Evolutionary conservation across 2,329 filamentous ascomycete genomes (phyloP), one percentile per base, ranked within the genome.

Genomic region (Neophaeococcomyces mojaviensis): DNA sequence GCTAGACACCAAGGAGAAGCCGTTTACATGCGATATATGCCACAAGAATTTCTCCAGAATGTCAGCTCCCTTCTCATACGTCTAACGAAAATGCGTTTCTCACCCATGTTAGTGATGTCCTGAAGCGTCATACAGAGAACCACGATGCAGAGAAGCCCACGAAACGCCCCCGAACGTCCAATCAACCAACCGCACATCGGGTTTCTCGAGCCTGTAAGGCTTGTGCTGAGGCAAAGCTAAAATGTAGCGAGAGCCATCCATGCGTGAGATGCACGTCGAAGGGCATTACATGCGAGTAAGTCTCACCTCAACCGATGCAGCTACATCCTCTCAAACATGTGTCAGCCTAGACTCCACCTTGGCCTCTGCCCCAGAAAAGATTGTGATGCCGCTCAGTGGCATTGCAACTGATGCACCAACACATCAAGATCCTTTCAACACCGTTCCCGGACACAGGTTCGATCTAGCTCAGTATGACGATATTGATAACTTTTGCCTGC

Each of bases 1-100:
- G 39, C 22, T 19, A 43, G 33, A 48, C 24, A 42, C 44, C 2
- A 32, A 44, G 3, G 34, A 44, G 24, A 45, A 42, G 19, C 50
- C 50, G 0, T 77, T 50, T 33, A n/a, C 16, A 1, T 54, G 52
- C 30, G 12, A 39, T 18, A 19, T 48, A 13, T 54, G 52, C 39
- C 39, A 39, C 32, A 54, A 54, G 34, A 39, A 15, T n/a, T 54
- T 54, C 46, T 45, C 44, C 6, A 22, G 50, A 35, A 34, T 37
- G 49, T 52, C 37, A 41, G 49, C 13, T 31, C 7, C 9, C n/a
- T 22, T 34, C 16, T 19, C 10, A 20, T 8, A 20, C 7, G 3
- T 13, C 16, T 6, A 30, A 24, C 20, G 15, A 4, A 13, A n/a
- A 15, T 39, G 3, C 20, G 38, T 24, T 46, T 40, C 19, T 15